A percentile compares a stretch with the other conserved stretches of the same genome.
Evolutionary conservation across 2,329 filamentous ascomycete genomes (phyloP).

Genomic region (Diaporthe amygdali): DNA sequence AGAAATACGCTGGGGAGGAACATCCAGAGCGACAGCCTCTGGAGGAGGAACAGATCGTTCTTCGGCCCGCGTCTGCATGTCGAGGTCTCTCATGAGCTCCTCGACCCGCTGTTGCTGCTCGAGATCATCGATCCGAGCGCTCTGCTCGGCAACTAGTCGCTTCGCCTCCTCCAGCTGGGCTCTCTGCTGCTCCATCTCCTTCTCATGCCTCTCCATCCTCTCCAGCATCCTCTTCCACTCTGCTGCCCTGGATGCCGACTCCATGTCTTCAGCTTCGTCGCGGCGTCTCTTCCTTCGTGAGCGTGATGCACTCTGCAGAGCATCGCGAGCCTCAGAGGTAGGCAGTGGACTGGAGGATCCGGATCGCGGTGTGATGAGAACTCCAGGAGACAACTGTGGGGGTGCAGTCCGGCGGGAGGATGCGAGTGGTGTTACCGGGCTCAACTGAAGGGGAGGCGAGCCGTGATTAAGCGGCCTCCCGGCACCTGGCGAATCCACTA

Average conservation of each 20-base stretch:
- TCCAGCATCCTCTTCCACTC: constrained; percentile 7
- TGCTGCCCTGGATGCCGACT: neutral
- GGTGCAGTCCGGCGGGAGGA: neutral
- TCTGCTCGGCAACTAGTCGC: neutral
- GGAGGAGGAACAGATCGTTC: neutral
- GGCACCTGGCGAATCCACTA: neutral
- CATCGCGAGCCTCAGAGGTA: neutral
- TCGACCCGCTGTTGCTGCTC: neutral
- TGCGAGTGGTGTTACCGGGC: neutral
- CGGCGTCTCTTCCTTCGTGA: neutral
- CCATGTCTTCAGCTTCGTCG: neutral
- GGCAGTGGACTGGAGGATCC: neutral
- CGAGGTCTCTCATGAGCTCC: neutral
- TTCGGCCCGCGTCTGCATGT: neutral
- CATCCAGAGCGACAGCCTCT: neutral
- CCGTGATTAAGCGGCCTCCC: neutral
- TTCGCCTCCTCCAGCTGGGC: neutral
- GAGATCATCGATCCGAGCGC: constrained; percentile 5
- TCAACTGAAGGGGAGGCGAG: neutral
- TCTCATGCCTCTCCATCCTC: neutral
- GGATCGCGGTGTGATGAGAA: neutral
- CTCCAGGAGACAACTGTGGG: neutral
- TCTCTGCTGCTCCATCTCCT: neutral
- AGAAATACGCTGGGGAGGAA: neutral
- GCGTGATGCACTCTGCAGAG: neutral